phyloP scores from a whole-genome alignment of 805 yeast genomes.

The Wickerhamiella vanderwaltii region DNA sequence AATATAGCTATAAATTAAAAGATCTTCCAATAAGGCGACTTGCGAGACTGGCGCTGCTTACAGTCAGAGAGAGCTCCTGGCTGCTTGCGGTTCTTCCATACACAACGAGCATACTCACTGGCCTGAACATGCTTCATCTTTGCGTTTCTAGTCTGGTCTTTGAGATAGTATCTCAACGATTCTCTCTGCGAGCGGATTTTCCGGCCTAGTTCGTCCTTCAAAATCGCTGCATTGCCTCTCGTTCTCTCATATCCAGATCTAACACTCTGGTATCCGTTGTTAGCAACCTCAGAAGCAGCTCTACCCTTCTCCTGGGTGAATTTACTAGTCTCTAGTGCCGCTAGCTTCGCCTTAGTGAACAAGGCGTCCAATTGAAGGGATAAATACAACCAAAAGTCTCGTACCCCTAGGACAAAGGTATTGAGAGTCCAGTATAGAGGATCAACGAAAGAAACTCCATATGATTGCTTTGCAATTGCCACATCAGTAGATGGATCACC shows the following conservation, averaged over 20 bases:
- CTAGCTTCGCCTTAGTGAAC: too few relatives aligned
- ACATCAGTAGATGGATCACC: too few relatives aligned
- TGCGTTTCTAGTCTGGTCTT: not conserved
- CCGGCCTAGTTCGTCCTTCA: not conserved
- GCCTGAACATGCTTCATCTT: not conserved
- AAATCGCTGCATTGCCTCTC: not conserved
- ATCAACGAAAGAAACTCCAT: too few relatives aligned
- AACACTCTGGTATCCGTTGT: not conserved
- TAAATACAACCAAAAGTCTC: too few relatives aligned
- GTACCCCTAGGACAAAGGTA: too few relatives aligned
- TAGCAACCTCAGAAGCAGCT: too few relatives aligned
- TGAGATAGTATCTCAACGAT: not conserved
- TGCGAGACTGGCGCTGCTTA: not conserved
- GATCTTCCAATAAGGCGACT: not conserved
- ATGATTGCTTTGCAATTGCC: too few relatives aligned
- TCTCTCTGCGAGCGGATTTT: not conserved
- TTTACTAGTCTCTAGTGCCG: too few relatives aligned
- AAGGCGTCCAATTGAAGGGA: too few relatives aligned
- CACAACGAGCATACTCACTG: not conserved
- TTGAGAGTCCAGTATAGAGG: too few relatives aligned
- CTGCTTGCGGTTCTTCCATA: not conserved
- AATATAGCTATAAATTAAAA: not conserved
- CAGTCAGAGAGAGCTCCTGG: not conserved
- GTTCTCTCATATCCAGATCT: not conserved
- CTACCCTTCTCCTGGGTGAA: too few relatives aligned